Base-by-base conservation (phyloP, 148 eudicot genomes). In the Cornus florida region DNA sequence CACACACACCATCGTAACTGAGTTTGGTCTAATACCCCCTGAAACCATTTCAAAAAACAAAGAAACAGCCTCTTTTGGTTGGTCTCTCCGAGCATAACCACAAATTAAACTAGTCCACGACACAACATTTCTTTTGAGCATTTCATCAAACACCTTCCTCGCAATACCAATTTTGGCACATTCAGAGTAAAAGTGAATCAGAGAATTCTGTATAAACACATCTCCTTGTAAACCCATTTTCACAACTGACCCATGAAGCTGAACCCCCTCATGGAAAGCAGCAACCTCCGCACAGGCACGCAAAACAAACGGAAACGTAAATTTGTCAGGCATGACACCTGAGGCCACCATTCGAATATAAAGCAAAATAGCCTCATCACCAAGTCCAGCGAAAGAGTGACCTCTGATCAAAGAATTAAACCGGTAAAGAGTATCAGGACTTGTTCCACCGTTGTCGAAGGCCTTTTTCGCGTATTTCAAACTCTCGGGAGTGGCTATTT, bases 91-190 rank as follows among this genome's bases (percentile, higher is more conserved):
- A 11, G 83, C 77, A 60, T 75, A 87, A 48, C 86, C 89, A 76
- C 87, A 69, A 75, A 86, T 86, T 75, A 86, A 73, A 57, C 86
- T 78, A 59, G 84, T 86, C 86, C 86, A 86, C 10, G 85, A 79
- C 24, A 84, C 85, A 6, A 83, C 68, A 72, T 86, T 83, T 75
- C 85, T 81, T 13, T 83, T 83, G 67, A 41, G 20, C 88, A 86
- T 86, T 83, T 77, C 75, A 24, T 82, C 83, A 20, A 86, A 86
- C 83, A 82, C 86, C 24, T 81, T 81, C 57, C 77, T 69, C 50
- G 72, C 85, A 48, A 12, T 31, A 70, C 46, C 82, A n/a, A 77
- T 33, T 33, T 87, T 77, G n/a, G 83, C 83, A 62, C 85, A 82
- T 31, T 84, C 85, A 2, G 77, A 74, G 46, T 87, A 84, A 56